Base-by-base conservation (phyloP, 495 filamentous ascomycete species). In the Penicillium lagena region DNA sequence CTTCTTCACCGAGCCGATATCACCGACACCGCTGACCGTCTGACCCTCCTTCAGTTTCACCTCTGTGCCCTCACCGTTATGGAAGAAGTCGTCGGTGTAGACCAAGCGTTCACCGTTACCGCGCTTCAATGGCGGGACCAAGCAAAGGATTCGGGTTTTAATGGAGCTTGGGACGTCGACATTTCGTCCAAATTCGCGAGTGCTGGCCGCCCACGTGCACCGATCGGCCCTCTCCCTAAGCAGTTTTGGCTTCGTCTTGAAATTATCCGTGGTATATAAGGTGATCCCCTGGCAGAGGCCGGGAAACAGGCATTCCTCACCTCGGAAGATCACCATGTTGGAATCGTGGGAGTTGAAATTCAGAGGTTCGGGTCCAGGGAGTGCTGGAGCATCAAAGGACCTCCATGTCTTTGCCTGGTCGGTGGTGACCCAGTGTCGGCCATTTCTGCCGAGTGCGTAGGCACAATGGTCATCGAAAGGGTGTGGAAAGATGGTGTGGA, bases 231-330 rank as follows among this genome's bases (percentile, higher is more conserved):
- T 75, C 70, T 27, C 80, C 74, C 47, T 97, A 70, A 12, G 69
- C 51, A 43, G 84, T 73, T 29, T 79, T 58, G 7, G 72, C 77
- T 35, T 82, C 63, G 22, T 22, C 22, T 22, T 22, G 67, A 98
- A 98, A 40, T 86, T 86, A 61, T 98, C 80, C 12, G 70, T 81
- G 2, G 93, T 97, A 56, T 96, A 96, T 60, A 76, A 83, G 14
- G 82, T 72, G 55, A 70, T 57, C 31, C 67, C 62, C 36, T 60
- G 46, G 35, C 72, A 72, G 22, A 22, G 22, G n/a, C 53, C 52
- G 15, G 56, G 52, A 9, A 65, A 49, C 0, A 45, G 50, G 43
- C 90, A 95, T 40, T 80, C 70, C 66, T 81, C 76, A 33, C 79
- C 81, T 48, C 87, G 83, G 56, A 94, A 87, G 37, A 98, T 74